Evolutionary conservation across 2,329 filamentous ascomycete genomes (phyloP), one percentile per base, ranked within the genome.

Genomic region (Mycosphaerella sp.): DNA sequence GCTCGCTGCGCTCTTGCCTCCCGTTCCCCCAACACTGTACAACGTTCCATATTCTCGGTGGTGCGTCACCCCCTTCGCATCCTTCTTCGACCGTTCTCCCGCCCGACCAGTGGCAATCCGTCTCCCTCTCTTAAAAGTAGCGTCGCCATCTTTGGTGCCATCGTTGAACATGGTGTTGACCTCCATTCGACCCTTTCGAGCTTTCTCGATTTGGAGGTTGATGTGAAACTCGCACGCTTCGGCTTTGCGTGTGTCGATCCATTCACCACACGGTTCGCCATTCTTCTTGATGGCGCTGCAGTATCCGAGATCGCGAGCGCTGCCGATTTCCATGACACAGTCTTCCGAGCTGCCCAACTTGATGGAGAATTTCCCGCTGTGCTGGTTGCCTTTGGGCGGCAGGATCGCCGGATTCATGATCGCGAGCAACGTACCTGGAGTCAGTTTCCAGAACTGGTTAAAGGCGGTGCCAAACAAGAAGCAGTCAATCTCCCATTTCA

Each of bases 151-250:
- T 42, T 43, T 48, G 6, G 51, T 53, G 26, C 50, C 54, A 39
- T 57, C 52, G 23, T 62, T 48, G 54, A 60, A 80, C 70, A 84
- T 85, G 10, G 78, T 80, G 66, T 91, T 95, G 57, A 96, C 79
- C 66, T 95, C 90, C 76, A 91, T 84, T 36, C 91, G 80, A 1
- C 78, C 76, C 9, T 81, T 76, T 31, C 81, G 78, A 66, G 82
- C 80, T 67, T 88, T 91, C 38, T 84, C 80, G 2, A 97, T 74
- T 26, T 89, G 85, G 26, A 89, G 76, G 63, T 95, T 90, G 61
- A 95, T 83, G 70, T 98, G 93, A 63, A 86, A 98, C 60, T 95
- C 90, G 73, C 93, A 98, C 68, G 87, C 89, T 63, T 95, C 85
- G 0, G 91, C 95, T 64, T 90, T 88, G 50, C 89, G 83, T 60